phyloP scores from a whole-genome alignment of 1,139 yeast genomes.

The Saccharomyces uvarum region DNA sequence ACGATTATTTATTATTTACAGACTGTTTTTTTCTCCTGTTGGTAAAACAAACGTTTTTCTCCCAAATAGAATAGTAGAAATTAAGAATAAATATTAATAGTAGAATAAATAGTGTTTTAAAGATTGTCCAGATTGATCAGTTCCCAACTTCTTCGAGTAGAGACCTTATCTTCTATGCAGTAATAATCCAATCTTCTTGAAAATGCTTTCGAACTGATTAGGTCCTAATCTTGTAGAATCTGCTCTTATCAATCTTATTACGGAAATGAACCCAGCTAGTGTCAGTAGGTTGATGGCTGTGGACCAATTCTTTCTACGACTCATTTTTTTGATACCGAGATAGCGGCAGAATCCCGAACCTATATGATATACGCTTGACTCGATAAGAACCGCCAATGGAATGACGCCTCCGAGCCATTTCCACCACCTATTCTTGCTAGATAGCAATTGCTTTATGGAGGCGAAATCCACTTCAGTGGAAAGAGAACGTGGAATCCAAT shows the following conservation, averaged over 20 bases:
- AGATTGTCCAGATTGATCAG: not conserved
- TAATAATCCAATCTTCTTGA: not conserved
- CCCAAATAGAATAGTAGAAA: not conserved
- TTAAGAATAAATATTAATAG: not conserved
- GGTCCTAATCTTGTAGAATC: conserved; percentile 3
- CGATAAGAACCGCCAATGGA: conserved; percentile 18
- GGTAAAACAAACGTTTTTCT: not conserved
- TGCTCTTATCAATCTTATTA: conserved; percentile 14
- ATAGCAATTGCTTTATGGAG: conserved; percentile 21
- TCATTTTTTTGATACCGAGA: conserved; percentile 12
- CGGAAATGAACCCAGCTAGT: conserved; percentile 15
- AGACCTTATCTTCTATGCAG: not conserved
- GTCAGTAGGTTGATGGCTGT: conserved; percentile 12
- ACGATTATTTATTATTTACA: not conserved
- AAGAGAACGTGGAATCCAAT: conserved; percentile 13
- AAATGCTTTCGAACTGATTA: not conserved
- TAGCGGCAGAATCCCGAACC: conserved; percentile 21
- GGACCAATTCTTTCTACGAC: conserved; percentile 16
- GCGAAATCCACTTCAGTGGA: conserved; percentile 14
- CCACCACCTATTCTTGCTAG: conserved; percentile 13
- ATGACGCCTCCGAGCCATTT: conserved; percentile 20
- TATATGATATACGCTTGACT: conserved; percentile 22
- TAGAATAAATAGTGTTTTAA: not conserved
- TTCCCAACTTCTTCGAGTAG: not conserved
- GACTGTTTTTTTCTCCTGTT: not conserved